Evolutionary conservation across 257 asterid species (phyloP), one percentile per base, ranked within the genome.

Genomic region (Nicotiana tabacum): DNA sequence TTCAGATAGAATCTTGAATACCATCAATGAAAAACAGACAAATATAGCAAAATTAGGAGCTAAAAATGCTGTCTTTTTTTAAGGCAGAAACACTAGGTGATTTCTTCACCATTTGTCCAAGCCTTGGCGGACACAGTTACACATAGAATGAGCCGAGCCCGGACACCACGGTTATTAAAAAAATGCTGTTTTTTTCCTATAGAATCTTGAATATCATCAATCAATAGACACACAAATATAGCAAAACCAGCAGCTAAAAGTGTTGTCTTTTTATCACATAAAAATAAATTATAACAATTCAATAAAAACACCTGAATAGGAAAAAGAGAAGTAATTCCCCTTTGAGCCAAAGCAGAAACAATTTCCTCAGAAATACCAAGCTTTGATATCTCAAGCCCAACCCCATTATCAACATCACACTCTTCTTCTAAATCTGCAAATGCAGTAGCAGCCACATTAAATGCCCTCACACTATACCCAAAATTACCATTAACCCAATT

Each of bases 371-470:
- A 81, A 83, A 96, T 92, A 76, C 96, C 98, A 39, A 96, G 98
- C 81, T 93, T 93, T 0, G 98, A 82, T 24, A 96, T 93, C 87
- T 94, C 98, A n/a, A 96, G 95, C 53, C 99, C 97, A 17, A 91
- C 97, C 21, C 89, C 98, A 3, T 85, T 70, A 21, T 85, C 15
- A 33, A 83, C 89, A 68, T 2, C 91, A 80, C 77, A 80, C 80
- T 82, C 85, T 82, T 74, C 79, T 86, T 77, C 87, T 86, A 46
- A 88, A 74, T 91, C 95, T 53, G 92, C 98, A n/a, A 77, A 90
- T 1, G 97, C 97, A 65, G 87, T 85, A 2, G 89, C 91, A 6
- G 91, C 90, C 18, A 90, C 84, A 82, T 90, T 96, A 77, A 94
- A 90, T 4, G 82, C 87, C 81, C 96, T 90, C 57, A 81, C 76